Percentiles rank a stretch among this genome's conserved stretches.
Conservation (phyloP, 176 grass and related monocot species). For the Cocos nucifera region DNA sequence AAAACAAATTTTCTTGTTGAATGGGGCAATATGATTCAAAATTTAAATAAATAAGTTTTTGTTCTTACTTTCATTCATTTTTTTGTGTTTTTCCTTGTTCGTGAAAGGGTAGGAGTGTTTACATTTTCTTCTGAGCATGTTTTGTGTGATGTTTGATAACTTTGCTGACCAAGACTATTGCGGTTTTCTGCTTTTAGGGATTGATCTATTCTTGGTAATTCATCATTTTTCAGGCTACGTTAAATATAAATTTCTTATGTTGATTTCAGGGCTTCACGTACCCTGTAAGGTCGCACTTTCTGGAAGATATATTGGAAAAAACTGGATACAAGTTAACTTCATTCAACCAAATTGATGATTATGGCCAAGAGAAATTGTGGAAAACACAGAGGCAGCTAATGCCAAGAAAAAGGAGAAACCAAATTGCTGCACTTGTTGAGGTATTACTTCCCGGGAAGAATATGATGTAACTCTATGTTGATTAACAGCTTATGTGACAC, state of each 20-base stretch:
- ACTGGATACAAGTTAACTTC: slow-evolving; percentile 85
- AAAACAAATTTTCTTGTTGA: too few species aligned
- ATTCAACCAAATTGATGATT: slow-evolving; percentile 94
- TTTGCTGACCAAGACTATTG: too few species aligned
- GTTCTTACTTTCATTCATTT: too few species aligned
- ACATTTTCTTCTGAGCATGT: too few species aligned
- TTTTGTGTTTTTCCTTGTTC: too few species aligned
- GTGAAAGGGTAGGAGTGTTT: too few species aligned
- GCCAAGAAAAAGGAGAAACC: slow-evolving; percentile 91
- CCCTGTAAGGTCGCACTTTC: slow-evolving; percentile 82
- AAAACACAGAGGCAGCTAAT: slow-evolving; percentile 85
- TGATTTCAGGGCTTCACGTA: slow-evolving; percentile 74
- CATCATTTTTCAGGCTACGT: too few species aligned
- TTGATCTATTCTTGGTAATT: too few species aligned
- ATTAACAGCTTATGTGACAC: slow-evolving; percentile 14
- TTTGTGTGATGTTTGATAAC: too few species aligned
- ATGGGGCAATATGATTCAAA: too few species aligned
- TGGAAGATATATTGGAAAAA: slow-evolving; percentile 95
- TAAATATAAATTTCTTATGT: neutral
- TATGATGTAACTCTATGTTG: slow-evolving; percentile 3
- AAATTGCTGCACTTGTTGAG: slow-evolving; percentile 87
- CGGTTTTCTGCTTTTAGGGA: too few species aligned
- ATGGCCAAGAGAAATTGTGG: slow-evolving; percentile 98
- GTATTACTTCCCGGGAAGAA: slow-evolving; percentile 30
- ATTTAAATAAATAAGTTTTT: too few species aligned